Evolutionary conservation across 2,329 filamentous ascomycete genomes (phyloP), one percentile per base, ranked within the genome.

Genomic region (Talaromyces piceae): DNA sequence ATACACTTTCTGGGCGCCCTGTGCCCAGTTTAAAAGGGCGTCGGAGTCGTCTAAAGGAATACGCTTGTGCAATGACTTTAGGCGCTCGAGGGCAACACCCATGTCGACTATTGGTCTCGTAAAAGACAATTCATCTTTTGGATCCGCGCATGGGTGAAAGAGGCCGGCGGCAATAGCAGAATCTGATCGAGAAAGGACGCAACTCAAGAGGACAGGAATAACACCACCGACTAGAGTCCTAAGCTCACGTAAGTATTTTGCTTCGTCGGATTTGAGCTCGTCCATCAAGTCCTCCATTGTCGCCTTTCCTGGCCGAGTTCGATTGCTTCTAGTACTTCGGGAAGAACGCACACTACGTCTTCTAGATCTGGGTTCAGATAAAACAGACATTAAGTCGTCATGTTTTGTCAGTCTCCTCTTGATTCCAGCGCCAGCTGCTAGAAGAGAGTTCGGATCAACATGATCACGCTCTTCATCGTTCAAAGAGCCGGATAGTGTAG

Each of bases 171-270:
- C 79, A 45, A 82, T 76, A 12, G 79, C 78, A 5, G 80, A 79
- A 56, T 83, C 80, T 1, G 82, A 82, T 54, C 87, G 83, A 8
- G 83, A 86, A 11, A 96, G 78, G 7, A 95, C 87, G 57, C 90
- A 88, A 8, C 85, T 88, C 47, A 98, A 73, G 2, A 98, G 78
- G 2, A 97, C 91, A 0, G 93, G 93, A 51, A 98, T 88, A 20
- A 98, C 91, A 51, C 93, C 93, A 60, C 95, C 91, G 6, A 97
- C 91, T 27, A 98, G 72, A 0, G 93, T 96, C 63, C 90, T 89
- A 27, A 98, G 77, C 68, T 98, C 93, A 50, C 91, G 81, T 69
- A 86, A 85, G 64, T 97, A 98, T 58, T 93, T 86, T 41, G 80
- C 74, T 68, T 98, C 93, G 59, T 97, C 93, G 4, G 86, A 80